Percentiles rank a stretch among this genome's conserved stretches.
phyloP scores from a whole-genome alignment of 2,329 filamentous ascomycete genomes.

The Neofusicoccum sp. region DNA sequence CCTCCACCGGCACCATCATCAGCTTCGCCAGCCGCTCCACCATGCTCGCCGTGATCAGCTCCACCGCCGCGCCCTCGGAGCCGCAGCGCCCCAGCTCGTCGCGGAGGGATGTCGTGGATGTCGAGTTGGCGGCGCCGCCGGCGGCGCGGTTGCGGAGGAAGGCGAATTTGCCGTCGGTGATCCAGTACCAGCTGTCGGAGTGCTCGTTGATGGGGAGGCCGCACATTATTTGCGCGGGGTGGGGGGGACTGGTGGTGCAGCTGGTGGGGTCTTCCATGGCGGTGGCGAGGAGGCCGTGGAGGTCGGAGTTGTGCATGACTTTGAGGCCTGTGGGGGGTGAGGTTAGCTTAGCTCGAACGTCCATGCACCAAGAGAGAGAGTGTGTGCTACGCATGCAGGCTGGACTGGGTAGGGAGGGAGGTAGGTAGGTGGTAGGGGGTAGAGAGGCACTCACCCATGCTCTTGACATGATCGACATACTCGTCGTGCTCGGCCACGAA shows the following conservation, averaged over 20 bases:
- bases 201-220: not conserved
- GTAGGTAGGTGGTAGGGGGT: not conserved
- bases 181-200: constrained; percentile 7
- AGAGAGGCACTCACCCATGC: not conserved
- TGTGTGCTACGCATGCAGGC: too few species aligned
- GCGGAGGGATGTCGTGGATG: not conserved
- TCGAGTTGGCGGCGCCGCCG: not conserved
- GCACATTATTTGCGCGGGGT: constrained; percentile 1
- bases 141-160: not conserved
- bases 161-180: not conserved
- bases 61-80: not conserved
- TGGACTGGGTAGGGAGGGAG: too few species aligned
- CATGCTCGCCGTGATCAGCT: not conserved
- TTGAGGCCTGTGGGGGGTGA: too few species aligned
- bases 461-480: not conserved
- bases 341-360: too few species aligned
- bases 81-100: not conserved
- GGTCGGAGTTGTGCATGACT: constrained; percentile 7
- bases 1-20: not conserved
- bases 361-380: too few species aligned
- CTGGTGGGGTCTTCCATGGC: not conserved
- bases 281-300: constrained; percentile 2
- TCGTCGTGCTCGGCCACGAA: constrained; percentile 31
- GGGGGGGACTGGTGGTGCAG: too few species aligned
- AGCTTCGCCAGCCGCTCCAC: not conserved